Base-by-base conservation (phyloP, 106 monocot species). In the Allium cepa region DNA sequence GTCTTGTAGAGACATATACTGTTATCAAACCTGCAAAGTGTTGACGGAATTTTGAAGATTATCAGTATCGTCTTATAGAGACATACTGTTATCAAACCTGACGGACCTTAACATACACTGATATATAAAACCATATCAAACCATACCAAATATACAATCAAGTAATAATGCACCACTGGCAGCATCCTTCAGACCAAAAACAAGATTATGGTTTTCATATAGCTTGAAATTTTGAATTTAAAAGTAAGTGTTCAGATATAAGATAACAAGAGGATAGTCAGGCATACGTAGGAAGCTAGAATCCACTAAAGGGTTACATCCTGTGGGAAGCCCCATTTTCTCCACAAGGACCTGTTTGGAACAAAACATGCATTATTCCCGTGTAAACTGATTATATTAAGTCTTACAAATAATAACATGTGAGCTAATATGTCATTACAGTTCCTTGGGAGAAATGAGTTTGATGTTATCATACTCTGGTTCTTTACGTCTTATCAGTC, bases 131-230 rank as follows among this genome's bases (percentile, higher is more conserved):
- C n/a, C n/a, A n/a, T n/a, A n/a, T n/a, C n/a, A n/a, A n/a, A n/a
- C n/a, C n/a, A n/a, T n/a, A n/a, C n/a, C n/a, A n/a, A n/a, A n/a
- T n/a, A n/a, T n/a, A n/a, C n/a, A n/a, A n/a, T n/a, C n/a, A n/a
- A n/a, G n/a, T n/a, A n/a, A n/a, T n/a, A n/a, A n/a, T n/a, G n/a
- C 94, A 94, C 78, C 78, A 87, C 45, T 87, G 71, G 53, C 80
- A 90, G 75, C 87, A 90, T 60, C 82, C 94, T 94, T 66, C 13
- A 16, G 48, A 36, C n/a, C 14, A 66, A 59, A 51, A 59, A 68
- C 2, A 8, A 64, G 13, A 59, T 7, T 13, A 53, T 22, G 22
- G 22, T 22, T 22, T 22, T 22, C 22, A 22, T 22, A 7, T 18
- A 18, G 4, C 26, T 27, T 12, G 59, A 59, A 58, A 18, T 49